These are phyloP conservation scores for Paecilomyces niveus DNA, from an alignment of 2,329 filamentous ascomycete species.

Conservation along the genomic window DNA sequence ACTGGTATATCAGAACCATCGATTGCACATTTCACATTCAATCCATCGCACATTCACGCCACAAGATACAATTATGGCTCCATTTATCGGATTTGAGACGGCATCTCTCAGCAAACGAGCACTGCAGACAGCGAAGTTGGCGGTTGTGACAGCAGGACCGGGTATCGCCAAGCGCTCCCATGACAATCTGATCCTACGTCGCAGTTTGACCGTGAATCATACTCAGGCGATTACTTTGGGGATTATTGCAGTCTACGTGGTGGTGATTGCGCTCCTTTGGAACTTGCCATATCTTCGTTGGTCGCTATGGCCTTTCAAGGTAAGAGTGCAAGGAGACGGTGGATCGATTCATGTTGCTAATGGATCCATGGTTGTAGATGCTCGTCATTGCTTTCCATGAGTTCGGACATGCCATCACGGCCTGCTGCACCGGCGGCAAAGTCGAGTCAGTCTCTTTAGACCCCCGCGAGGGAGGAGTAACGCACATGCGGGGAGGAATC, in stretches of 20 bases:
- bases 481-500: conserved; percentile 67
- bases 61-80: not conserved
- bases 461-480: conserved; percentile 70
- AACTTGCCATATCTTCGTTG: conserved; percentile 70
- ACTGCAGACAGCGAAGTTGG: not conserved
- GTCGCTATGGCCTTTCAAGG: conserved; percentile 75
- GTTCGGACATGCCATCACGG: conserved; percentile 66
- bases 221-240: conserved; percentile 66
- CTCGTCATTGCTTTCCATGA: conserved; percentile 79
- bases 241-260: conserved; percentile 63
- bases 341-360: conserved; percentile 1
- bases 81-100: not conserved
- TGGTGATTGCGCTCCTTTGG: conserved; percentile 69
- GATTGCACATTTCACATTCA: not conserved
- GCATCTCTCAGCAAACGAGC: not conserved
- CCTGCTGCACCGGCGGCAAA: conserved; percentile 63
- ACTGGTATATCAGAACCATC: not conserved
- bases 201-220: conserved; percentile 55
- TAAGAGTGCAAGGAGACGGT: conserved; percentile 24
- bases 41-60: not conserved
- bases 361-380: conserved; percentile 48
- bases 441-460: conserved; percentile 70
- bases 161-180: not conserved
- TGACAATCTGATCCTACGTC: conserved; percentile 34
- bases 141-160: not conserved